phyloP scores from a whole-genome alignment of 2,329 filamentous ascomycete genomes.

The Colletotrichum higginsianum region DNA sequence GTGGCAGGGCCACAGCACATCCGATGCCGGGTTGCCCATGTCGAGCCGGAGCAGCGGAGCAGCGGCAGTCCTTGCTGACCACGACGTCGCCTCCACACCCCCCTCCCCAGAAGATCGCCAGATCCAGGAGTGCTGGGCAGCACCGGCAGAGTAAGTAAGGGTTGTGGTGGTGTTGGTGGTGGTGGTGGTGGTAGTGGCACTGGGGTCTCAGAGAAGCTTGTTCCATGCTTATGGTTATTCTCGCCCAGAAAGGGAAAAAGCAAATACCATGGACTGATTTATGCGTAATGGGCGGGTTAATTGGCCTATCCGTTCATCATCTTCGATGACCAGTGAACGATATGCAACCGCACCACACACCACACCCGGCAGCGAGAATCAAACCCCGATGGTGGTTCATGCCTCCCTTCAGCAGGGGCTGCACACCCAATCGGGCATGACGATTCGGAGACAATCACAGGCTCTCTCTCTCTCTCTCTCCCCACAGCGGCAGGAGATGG shows the following conservation, averaged over 20 bases:
- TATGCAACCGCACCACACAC: not conserved
- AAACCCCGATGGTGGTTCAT: not conserved
- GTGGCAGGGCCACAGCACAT: constrained; percentile 27
- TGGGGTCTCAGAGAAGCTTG: constrained; percentile 7
- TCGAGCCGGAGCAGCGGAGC: constrained; percentile 33
- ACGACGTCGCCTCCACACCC: constrained; percentile 30
- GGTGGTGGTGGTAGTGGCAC: constrained; percentile 9
- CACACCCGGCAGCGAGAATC: not conserved
- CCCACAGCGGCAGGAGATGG: too few species aligned
- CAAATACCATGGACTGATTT: constrained; percentile 24
- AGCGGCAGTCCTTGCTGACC: constrained; percentile 38
- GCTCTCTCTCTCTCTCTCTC: too few species aligned
- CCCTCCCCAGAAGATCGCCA: not conserved
- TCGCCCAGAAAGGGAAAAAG: constrained; percentile 1
- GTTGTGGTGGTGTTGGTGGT: not conserved
- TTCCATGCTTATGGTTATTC: constrained; percentile 15
- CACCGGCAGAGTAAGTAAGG: not conserved
- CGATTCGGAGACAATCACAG: constrained; percentile 23
- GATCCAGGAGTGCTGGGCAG: constrained; percentile 6
- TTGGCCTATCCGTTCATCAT: constrained; percentile 1
- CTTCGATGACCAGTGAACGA: not conserved
- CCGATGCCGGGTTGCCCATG: constrained; percentile 41
- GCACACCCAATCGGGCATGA: constrained; percentile 18
- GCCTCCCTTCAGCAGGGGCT: not conserved
- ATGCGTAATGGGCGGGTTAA: constrained; percentile 24